Evolutionary conservation across 768 basidiomycete genomes (phyloP).

Genomic region (Boletus bicolor): DNA sequence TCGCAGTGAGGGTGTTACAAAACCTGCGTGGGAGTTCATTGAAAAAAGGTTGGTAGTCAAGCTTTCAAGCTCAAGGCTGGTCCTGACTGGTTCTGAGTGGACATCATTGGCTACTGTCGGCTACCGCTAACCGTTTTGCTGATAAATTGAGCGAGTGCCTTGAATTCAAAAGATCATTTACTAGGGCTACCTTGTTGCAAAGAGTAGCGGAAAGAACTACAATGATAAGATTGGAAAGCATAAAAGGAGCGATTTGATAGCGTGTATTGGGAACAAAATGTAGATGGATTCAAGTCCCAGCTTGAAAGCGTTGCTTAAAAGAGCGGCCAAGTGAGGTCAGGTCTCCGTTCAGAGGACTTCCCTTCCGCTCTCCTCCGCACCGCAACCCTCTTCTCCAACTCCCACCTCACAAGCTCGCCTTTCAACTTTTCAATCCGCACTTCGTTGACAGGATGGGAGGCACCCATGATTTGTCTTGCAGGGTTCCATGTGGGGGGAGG

Average conservation of each 20-base stretch:
- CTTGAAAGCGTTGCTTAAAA: constrained; percentile 7
- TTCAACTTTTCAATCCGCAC: constrained; percentile 40
- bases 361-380: constrained; percentile 21
- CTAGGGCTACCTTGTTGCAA: too few species aligned
- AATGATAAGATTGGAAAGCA: background rate
- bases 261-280: background rate
- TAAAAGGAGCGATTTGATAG: background rate
- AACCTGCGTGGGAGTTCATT: too few species aligned
- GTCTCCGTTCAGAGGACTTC: constrained; percentile 13
- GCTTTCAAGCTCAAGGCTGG: too few species aligned
- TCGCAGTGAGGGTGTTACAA: too few species aligned
- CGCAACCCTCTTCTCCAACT: constrained; percentile 32
- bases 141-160: too few species aligned
- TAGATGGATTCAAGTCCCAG: constrained; percentile 1
- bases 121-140: too few species aligned
- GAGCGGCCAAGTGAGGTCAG: constrained; percentile 9
- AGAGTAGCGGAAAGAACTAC: constrained; percentile 1
- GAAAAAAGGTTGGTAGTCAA: too few species aligned
- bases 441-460: constrained; percentile 45
- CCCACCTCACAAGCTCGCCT: constrained; percentile 47
- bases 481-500: constrained; percentile 15
- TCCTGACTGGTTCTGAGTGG: too few species aligned
- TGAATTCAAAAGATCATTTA: too few species aligned
- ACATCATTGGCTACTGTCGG: too few species aligned
- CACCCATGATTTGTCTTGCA: constrained; percentile 33